Evolutionary conservation across 768 basidiomycete species (phyloP).

Genomic region (Phylloporus sp.): DNA sequence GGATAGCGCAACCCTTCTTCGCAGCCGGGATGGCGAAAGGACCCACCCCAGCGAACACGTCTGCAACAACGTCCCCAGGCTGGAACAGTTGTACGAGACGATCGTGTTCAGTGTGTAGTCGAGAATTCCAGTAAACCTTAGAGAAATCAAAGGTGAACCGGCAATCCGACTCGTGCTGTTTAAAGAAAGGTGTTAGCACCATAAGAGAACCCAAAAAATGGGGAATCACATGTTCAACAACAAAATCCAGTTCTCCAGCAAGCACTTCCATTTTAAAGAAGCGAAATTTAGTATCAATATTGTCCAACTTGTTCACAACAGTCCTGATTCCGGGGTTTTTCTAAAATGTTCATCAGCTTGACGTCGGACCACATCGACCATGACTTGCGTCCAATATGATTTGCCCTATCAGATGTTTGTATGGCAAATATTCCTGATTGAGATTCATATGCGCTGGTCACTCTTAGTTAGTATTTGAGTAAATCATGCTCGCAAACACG

Average conservation of each 20-base stretch:
- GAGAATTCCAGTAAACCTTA: slow-evolving; percentile 97
- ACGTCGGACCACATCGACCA: background rate
- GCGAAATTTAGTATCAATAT: slow-evolving; percentile 79
- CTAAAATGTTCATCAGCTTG: slow-evolving; percentile 36
- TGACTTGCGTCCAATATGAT: slow-evolving; percentile 79
- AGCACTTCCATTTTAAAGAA: slow-evolving; percentile 96
- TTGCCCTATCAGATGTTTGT: slow-evolving; percentile 86
- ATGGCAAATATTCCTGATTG: slow-evolving; percentile 85
- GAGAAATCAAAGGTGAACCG: slow-evolving; percentile 92
- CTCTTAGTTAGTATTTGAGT: slow-evolving; percentile 1
- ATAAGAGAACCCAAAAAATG: background rate
- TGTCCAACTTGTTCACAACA: slow-evolving; percentile 92
- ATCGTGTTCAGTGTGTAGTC: slow-evolving; percentile 86
- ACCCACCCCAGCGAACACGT: slow-evolving; percentile 96
- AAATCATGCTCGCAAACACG: background rate
- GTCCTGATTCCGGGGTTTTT: slow-evolving; percentile 84
- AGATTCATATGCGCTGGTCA: slow-evolving; percentile 84
- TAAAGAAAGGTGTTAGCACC: slow-evolving; percentile 1
- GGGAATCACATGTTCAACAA: slow-evolving; percentile 78
- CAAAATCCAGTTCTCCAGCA: slow-evolving; percentile 82
- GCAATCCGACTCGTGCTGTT: slow-evolving; percentile 79
- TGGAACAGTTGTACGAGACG: slow-evolving; percentile 73
- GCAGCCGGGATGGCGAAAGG: slow-evolving; percentile 94
- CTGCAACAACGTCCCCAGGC: slow-evolving; percentile 76
- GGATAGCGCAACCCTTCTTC: slow-evolving; percentile 82